phyloP scores from a whole-genome alignment of 306 rosid species.

The Fagus sylvatica region DNA sequence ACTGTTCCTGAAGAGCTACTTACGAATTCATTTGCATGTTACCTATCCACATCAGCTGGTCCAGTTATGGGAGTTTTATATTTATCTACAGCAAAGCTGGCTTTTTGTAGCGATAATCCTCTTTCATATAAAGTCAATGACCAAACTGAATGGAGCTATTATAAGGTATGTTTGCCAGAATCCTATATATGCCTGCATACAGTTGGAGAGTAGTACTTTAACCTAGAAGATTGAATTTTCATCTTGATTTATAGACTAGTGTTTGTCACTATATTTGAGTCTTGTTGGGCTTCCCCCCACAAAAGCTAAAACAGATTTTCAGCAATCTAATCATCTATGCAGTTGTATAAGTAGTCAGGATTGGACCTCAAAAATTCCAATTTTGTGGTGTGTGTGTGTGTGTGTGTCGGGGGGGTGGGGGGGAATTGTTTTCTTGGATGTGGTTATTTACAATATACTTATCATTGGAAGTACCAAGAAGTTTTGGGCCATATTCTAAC shows the following conservation, averaged over 20 bases:
- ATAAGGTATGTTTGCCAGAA: slow-evolving; percentile 60
- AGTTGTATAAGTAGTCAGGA: neutral
- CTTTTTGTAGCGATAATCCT: slow-evolving; percentile 86
- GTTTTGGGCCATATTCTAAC: neutral
- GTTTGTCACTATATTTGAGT: neutral
- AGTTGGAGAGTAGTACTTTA: neutral
- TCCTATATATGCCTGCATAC: neutral
- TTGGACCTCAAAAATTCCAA: neutral
- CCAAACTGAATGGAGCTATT: slow-evolving; percentile 89
- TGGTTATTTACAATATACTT: neutral
- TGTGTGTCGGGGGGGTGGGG: neutral
- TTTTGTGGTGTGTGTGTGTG: neutral
- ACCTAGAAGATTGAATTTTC: neutral
- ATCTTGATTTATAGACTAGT: neutral
- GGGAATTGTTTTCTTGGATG: neutral
- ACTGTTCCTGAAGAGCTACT: slow-evolving; percentile 74
- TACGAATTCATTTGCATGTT: slow-evolving; percentile 82
- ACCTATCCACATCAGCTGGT: slow-evolving; percentile 90
- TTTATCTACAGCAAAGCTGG: slow-evolving; percentile 74
- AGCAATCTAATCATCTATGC: neutral
- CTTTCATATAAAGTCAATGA: slow-evolving; percentile 61
- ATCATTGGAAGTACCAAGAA: neutral
- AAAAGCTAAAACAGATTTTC: neutral
- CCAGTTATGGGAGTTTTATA: slow-evolving; percentile 73
- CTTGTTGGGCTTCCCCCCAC: neutral